Conservation (phyloP, 768 basidiomycete species). For the Mycena latifolia region DNA sequence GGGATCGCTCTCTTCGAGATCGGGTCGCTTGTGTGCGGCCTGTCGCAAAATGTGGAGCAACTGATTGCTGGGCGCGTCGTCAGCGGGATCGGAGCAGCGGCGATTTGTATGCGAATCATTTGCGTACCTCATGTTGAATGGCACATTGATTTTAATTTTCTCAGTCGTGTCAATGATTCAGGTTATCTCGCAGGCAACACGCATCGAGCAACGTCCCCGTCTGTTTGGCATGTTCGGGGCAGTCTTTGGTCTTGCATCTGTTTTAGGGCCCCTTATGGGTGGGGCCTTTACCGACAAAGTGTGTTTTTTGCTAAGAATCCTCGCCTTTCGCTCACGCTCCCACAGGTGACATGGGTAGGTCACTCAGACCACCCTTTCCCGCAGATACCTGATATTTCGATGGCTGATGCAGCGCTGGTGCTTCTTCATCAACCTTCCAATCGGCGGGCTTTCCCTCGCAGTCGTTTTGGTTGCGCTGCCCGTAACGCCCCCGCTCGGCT, state of each 20-base stretch:
- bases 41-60: constrained; percentile 39
- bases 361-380: too few species aligned
- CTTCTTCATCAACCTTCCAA: constrained; percentile 9
- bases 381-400: too few species aligned
- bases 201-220: constrained; percentile 42
- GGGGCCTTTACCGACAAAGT: background rate
- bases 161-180: constrained; percentile 18
- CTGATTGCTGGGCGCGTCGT: constrained; percentile 56
- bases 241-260: constrained; percentile 12
- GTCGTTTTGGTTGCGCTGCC: constrained; percentile 14
- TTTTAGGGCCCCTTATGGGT: background rate
- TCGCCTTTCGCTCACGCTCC: too few species aligned
- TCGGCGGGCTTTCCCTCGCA: constrained; percentile 16
- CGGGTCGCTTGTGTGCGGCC: constrained; percentile 55
- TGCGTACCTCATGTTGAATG: too few species aligned
- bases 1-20: constrained; percentile 51
- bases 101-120: constrained; percentile 28
- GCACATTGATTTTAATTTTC: too few species aligned
- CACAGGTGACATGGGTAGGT: background rate
- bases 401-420: background rate
- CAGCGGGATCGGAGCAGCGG: constrained; percentile 56
- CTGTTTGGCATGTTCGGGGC: constrained; percentile 55
- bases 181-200: constrained; percentile 41
- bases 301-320: too few species aligned
- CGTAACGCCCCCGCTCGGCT: constrained; percentile 11